Base-by-base conservation (phyloP, 139 green algal species). In the Haematococcus lacustris region DNA sequence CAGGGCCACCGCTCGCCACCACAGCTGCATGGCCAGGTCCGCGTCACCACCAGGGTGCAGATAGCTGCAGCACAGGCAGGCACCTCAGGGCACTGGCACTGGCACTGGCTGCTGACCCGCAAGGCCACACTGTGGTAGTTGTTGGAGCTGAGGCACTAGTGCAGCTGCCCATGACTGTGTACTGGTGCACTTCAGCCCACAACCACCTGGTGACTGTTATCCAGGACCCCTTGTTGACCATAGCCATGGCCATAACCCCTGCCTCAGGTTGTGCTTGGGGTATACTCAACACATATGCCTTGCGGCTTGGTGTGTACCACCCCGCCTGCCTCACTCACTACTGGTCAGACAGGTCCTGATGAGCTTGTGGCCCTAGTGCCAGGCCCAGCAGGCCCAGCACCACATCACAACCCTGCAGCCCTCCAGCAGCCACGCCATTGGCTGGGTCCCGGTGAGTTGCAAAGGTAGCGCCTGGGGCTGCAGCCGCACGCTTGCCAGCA, bases 1-100 rank as follows among this genome's bases (percentile, higher is more conserved):
- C 57, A 94, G 77, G 3, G 90, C 90, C 32, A 83, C 82, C 1
- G 78, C 63, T 3, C 88, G 78, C 90, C 90, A 96, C 87, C 87
- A 91, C 50, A 92, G 68, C 76, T 91, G 80, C 73, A 87, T 74
- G 17, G 87, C 81, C 33, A 91, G 67, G 34, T 85, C 81, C 30
- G 76, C n/a, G 33, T 93, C 88, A 33, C 72, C 72, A 37, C 73
- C 50, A 1, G 77, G 71, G 41, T 75, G 59, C 17, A 9, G 32
- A 66, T 61, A 71, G 9, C 63, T 76, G 73, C 53, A 47, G 9
- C 9, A 9, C 43, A 53, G 17, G 43, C 43, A 53, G 43, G 9
- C 43, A 53, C 25, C 26, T 5, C 57, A 13, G 57, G 26, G 13
- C 23, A n/a, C n/a, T n/a, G 59, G 35, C n/a, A n/a, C n/a, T n/a